A percentile compares a stretch with the other conserved stretches of the same genome.
Conservation (phyloP, 805 yeast genomes). For the Wickerhamiella sergipiensis region DNA sequence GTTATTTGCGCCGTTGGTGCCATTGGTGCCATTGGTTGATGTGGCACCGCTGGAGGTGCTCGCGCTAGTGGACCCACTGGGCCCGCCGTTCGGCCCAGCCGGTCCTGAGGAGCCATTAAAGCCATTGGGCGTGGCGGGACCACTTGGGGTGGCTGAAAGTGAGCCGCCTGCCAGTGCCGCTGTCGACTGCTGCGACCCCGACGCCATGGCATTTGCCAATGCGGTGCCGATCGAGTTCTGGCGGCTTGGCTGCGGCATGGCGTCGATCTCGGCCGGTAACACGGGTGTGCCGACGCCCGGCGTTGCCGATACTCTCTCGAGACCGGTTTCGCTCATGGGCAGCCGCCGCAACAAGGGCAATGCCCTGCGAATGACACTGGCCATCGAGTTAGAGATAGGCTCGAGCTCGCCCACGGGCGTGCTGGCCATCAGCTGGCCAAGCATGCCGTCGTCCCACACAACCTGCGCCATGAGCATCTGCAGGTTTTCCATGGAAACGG, state of each 20-base stretch:
- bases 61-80: no score
- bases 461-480: conserved; percentile 22
- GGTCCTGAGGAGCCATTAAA: no score
- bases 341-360: neutral
- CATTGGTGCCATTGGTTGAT: no score
- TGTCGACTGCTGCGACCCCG: no score
- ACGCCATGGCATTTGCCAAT: neutral
- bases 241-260: neutral
- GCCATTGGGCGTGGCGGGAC: neutral
- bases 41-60: no score
- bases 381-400: neutral
- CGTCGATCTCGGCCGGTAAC: neutral
- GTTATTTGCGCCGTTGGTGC: neutral
- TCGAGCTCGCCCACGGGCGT: conserved; percentile 1
- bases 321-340: neutral
- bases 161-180: no score
- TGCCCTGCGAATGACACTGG: neutral
- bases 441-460: conserved; percentile 25
- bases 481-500: conserved; percentile 13
- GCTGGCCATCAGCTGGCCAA: conserved; percentile 13
- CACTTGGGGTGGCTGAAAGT: neutral
- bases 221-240: neutral
- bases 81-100: no score
- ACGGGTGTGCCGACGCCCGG: neutral
- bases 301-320: neutral